A percentile compares a stretch with the other conserved stretches of the same genome.
Conservation (phyloP, 2,329 filamentous ascomycete species). For the Cladosporium halotolerans region DNA sequence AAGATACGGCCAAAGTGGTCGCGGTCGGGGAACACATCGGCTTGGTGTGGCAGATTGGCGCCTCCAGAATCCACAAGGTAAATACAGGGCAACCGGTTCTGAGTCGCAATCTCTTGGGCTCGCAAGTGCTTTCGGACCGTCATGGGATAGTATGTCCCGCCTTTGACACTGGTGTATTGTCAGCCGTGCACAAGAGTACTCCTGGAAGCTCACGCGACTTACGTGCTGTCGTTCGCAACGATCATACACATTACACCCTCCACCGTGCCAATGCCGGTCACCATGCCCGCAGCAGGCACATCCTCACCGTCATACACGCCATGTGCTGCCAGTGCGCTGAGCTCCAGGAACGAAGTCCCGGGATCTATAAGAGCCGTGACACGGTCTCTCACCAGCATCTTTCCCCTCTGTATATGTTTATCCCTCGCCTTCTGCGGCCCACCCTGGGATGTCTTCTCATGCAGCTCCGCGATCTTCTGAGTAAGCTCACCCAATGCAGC, state of each 20-base stretch:
- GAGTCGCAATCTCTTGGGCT: slow-evolving; percentile 81
- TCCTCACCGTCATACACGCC: slow-evolving; percentile 81
- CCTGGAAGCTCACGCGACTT: slow-evolving; percentile 13
- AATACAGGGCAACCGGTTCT: slow-evolving; percentile 80
- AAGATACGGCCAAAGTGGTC: slow-evolving; percentile 97
- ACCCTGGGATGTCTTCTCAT: slow-evolving; percentile 60
- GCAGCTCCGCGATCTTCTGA: slow-evolving; percentile 61
- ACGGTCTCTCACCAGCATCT: slow-evolving; percentile 90
- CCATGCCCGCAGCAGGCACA: slow-evolving; percentile 82
- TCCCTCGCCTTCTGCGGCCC: slow-evolving; percentile 75
- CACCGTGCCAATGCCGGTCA: slow-evolving; percentile 85
- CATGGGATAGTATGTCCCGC: slow-evolving; percentile 92
- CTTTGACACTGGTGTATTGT: slow-evolving; percentile 60
- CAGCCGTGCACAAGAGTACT: slow-evolving; percentile 6
- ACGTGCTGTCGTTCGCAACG: slow-evolving; percentile 88
- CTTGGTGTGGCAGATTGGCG: slow-evolving; percentile 89
- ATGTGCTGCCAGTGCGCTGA: slow-evolving; percentile 86
- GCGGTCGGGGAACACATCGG: slow-evolving; percentile 89
- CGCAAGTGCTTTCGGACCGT: slow-evolving; percentile 96
- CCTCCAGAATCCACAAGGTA: slow-evolving; percentile 95
- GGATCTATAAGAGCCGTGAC: slow-evolving; percentile 83
- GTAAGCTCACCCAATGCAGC: slow-evolving; percentile 69
- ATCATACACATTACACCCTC: slow-evolving; percentile 89
- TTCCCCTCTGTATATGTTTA: slow-evolving; percentile 80
- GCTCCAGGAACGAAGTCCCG: slow-evolving; percentile 82